Evolutionary conservation across 495 filamentous ascomycete species (phyloP), one percentile per base, ranked within the genome.

Genomic region (Penicillium coprophilum): DNA sequence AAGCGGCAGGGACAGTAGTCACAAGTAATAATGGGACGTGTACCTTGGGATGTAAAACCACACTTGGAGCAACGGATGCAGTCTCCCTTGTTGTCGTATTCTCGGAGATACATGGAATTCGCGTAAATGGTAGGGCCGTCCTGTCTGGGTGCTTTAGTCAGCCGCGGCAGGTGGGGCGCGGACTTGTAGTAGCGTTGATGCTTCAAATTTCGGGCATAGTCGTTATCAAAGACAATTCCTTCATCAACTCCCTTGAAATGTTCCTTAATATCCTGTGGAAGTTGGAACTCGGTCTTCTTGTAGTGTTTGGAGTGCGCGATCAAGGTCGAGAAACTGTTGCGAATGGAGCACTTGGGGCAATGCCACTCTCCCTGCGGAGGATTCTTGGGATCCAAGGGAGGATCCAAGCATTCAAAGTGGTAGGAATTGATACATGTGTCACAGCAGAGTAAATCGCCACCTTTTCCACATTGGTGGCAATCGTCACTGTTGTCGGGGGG

Each of bases 371-470:
- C 86, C 32, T 88, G 81, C 39, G 87, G 85, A 46, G 83, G 78
- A 50, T 79, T 74, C 20, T 83, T 77, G 43, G 81, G 75, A 46
- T 84, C 77, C 59, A 92, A 72, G 6, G 90, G 88, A 51, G 93
- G 92, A 63, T 93, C 85, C 43, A 91, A 76, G 68, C 94, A 98
- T 43, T 77, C 76, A 65, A 91, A 90, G 69, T 98, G 94, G 71
- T 91, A 96, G 0, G 91, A 88, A 44, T 87, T 84, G 17, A 82
- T 80, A 75, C 94, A 98, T 46, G 87, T 87, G 70, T 97, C 94
- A 70, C 94, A 98, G 73, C 93, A 96, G 55, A 97, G 75, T 24
- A 98, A 77, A 50, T 87, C 79, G n/a, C 94, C 94, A 50, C 82
- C 86, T 39, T 85, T 84, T 60, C 86, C 83, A 71, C 94, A 98